Evolutionary conservation across 306 rosid species (phyloP).

Genomic region (Citrullus colocynthis): DNA sequence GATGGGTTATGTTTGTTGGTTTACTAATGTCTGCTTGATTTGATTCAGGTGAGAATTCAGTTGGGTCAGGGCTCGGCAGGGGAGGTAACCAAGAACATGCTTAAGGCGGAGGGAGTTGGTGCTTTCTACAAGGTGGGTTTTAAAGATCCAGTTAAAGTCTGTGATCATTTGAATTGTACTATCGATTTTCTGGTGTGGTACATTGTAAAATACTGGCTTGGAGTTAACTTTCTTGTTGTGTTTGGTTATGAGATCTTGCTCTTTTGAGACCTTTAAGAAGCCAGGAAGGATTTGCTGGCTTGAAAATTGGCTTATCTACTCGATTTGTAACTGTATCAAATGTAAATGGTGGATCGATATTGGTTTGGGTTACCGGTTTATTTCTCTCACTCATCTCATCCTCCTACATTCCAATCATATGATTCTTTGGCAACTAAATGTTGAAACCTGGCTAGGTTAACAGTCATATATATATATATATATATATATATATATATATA

Average conservation of each 20-base stretch:
- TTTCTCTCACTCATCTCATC: background rate
- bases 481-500: too few species aligned
- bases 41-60: slow-evolving; percentile 85
- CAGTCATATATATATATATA: too few species aligned
- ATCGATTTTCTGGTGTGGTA: background rate
- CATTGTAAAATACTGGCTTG: background rate
- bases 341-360: background rate
- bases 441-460: too few species aligned
- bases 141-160: background rate
- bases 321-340: background rate
- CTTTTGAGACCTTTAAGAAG: background rate
- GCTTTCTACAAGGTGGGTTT: slow-evolving; percentile 74
- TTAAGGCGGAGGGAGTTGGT: slow-evolving; percentile 74
- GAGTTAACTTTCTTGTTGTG: background rate
- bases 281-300: background rate
- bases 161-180: background rate
- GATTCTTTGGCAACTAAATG: too few species aligned
- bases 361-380: background rate
- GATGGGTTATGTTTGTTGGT: background rate
- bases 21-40: slow-evolving; percentile 2
- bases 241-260: background rate
- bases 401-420: background rate
- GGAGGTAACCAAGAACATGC: slow-evolving; percentile 56
- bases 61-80: slow-evolving; percentile 92
- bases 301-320: background rate